A percentile compares a stretch with the other conserved stretches of the same genome.
These are phyloP conservation scores for Mucor velutinosus DNA, from an alignment of 371 early-diverging fungal species.

Conservation along the genomic window DNA sequence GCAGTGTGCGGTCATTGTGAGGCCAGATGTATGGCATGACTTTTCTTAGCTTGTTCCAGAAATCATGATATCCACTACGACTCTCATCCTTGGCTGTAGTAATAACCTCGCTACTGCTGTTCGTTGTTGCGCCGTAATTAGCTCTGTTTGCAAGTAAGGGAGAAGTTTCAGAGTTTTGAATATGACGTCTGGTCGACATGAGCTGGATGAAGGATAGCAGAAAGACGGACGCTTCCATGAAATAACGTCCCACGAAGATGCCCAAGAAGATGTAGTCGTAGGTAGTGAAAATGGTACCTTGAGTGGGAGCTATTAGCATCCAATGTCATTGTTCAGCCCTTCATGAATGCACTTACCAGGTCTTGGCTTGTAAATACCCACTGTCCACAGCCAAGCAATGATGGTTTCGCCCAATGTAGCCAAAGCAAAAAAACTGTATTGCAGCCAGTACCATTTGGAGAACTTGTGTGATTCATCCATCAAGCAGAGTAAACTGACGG, in stretches of 20 bases:
- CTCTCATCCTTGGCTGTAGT: slow-evolving; percentile 13
- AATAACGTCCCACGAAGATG: slow-evolving; percentile 38
- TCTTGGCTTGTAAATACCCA: slow-evolving; percentile 33
- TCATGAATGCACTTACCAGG: slow-evolving; percentile 27
- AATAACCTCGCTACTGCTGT: neutral
- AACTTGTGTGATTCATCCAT: slow-evolving; percentile 41
- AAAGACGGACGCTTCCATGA: slow-evolving; percentile 23
- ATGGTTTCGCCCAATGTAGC: slow-evolving; percentile 36
- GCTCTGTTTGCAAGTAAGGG: slow-evolving; percentile 11
- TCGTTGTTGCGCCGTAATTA: slow-evolving; percentile 23
- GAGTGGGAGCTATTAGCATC: neutral
- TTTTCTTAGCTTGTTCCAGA: slow-evolving; percentile 56
- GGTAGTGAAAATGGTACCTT: slow-evolving; percentile 28
- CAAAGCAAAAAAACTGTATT: slow-evolving; percentile 43
- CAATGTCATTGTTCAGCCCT: neutral
- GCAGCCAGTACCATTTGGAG: slow-evolving; percentile 49
- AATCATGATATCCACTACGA: slow-evolving; percentile 42
- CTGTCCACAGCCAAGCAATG: slow-evolving; percentile 46
- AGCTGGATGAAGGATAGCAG: slow-evolving; percentile 34
- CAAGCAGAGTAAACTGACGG: slow-evolving; percentile 24
- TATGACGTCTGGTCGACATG: slow-evolving; percentile 22
- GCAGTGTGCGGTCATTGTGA: slow-evolving; percentile 60
- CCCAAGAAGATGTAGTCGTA: slow-evolving; percentile 40
- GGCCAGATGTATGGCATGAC: slow-evolving; percentile 91
- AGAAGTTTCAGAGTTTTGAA: slow-evolving; percentile 6